Evolutionary conservation across 768 basidiomycete genomes (phyloP).

Genomic region (Boletus rufocinnamomeus): DNA sequence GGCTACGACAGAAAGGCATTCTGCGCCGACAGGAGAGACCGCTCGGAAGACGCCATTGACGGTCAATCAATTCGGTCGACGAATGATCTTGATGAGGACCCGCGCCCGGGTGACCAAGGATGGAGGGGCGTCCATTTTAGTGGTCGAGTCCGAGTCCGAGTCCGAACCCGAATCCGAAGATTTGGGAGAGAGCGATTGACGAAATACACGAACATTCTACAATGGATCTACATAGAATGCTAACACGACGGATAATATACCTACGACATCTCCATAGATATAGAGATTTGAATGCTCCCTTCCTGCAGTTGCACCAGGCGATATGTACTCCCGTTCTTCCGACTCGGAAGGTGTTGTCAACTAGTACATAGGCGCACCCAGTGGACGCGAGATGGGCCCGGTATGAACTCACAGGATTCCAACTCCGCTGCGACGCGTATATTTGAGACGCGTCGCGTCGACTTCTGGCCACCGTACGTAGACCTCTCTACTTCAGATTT

Average conservation of each 20-base stretch:
- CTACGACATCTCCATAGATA: neutral
- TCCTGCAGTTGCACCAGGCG: neutral
- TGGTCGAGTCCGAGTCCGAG: slow-evolving; percentile 18
- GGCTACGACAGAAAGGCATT: neutral
- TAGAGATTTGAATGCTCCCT: neutral
- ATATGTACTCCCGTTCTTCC: too few species aligned
- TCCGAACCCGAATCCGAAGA: neutral
- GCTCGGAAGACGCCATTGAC: slow-evolving; percentile 10
- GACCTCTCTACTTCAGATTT: too few species aligned
- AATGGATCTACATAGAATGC: neutral
- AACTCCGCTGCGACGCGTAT: slow-evolving; percentile 23
- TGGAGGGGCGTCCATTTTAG: slow-evolving; percentile 59
- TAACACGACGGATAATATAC: neutral
- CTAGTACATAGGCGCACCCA: too few species aligned
- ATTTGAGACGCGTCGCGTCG: slow-evolving; percentile 17
- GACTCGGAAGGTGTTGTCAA: too few species aligned
- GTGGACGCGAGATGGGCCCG: too few species aligned
- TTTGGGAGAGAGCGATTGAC: neutral
- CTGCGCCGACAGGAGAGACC: neutral
- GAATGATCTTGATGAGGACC: slow-evolving; percentile 57
- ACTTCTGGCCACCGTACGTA: too few species aligned
- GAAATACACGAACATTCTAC: neutral
- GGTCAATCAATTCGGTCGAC: slow-evolving; percentile 52
- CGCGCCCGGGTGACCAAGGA: slow-evolving; percentile 57
- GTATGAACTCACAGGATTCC: neutral